Evolutionary conservation across 208 protist genomes (phyloP).

Genomic region (Trypanosoma grayi): DNA sequence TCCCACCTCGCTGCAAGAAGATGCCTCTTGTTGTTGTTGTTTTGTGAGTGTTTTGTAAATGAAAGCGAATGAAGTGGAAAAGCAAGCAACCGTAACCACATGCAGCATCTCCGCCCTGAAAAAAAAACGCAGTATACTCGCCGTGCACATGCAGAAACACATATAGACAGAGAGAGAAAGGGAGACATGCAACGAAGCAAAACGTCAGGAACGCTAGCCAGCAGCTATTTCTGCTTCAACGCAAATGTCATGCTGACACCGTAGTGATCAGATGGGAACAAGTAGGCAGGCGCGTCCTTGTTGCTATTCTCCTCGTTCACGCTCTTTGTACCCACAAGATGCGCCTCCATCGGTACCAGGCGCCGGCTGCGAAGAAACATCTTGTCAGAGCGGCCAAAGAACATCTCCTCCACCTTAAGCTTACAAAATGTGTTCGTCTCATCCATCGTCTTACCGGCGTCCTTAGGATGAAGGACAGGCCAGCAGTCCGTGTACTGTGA

Average conservation of each 20-base stretch:
- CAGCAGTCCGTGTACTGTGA: conserved; percentile 80
- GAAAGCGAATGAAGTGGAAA: no score
- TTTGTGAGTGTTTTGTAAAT: no score
- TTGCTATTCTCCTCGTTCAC: conserved; percentile 85
- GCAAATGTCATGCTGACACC: conserved; percentile 78
- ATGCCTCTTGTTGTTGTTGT: no score
- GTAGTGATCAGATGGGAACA: conserved; percentile 91
- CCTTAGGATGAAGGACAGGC: conserved; percentile 60
- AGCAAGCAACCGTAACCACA: no score
- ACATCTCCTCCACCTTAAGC: conserved; percentile 90
- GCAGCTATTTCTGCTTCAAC: conserved; percentile 6
- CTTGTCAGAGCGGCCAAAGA: conserved; percentile 89
- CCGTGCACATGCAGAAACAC: background rate
- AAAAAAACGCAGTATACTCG: background rate
- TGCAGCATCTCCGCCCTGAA: no score
- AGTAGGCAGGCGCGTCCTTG: conserved; percentile 69
- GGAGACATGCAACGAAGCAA: conserved; percentile 2
- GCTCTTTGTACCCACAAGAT: conserved; percentile 80
- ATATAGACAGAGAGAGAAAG: conserved; percentile 1
- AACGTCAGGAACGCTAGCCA: background rate
- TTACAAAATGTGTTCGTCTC: conserved; percentile 91
- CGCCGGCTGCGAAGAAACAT: conserved; percentile 67
- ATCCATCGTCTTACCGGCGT: conserved; percentile 88
- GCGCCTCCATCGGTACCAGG: conserved; percentile 61
- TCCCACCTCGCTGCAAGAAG: no score